Evolutionary conservation across 2,329 filamentous ascomycete species (phyloP).

Genomic region (Tympanopsis confertula): DNA sequence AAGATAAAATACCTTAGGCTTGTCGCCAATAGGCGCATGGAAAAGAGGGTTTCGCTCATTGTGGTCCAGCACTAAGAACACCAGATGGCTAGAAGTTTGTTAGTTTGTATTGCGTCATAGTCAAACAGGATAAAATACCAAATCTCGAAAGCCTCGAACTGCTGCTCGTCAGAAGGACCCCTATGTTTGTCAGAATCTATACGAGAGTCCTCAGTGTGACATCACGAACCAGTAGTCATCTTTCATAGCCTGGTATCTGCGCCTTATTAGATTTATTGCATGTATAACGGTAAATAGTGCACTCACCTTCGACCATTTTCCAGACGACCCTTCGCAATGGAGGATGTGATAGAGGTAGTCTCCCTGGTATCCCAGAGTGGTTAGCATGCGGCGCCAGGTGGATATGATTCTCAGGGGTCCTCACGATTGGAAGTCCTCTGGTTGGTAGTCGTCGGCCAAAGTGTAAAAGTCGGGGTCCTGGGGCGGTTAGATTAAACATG

Average conservation of each 20-base stretch:
- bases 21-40: conserved; percentile 6
- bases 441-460: too few species aligned
- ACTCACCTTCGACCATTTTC: conserved; percentile 10
- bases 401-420: too few species aligned
- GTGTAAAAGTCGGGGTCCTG: too few species aligned
- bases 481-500: too few species aligned
- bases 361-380: too few species aligned
- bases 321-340: too few species aligned
- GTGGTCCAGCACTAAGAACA: conserved; percentile 8
- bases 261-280: conserved; percentile 12
- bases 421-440: too few species aligned
- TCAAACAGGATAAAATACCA: conserved; percentile 1
- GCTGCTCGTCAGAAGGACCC: conserved; percentile 7
- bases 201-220: too few species aligned
- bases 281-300: conserved; percentile 11
- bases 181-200: too few species aligned
- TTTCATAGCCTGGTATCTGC: conserved; percentile 11
- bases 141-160: conserved; percentile 12
- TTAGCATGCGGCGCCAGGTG: too few species aligned
- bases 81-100: conserved; percentile 5
- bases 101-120: too few species aligned
- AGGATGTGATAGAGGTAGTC: too few species aligned
- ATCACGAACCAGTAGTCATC: conserved; percentile 8
- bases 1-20: background rate
- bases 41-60: conserved; percentile 8